Base-by-base conservation (phyloP, 257 asterid species). In the Ehretia macrophylla region DNA sequence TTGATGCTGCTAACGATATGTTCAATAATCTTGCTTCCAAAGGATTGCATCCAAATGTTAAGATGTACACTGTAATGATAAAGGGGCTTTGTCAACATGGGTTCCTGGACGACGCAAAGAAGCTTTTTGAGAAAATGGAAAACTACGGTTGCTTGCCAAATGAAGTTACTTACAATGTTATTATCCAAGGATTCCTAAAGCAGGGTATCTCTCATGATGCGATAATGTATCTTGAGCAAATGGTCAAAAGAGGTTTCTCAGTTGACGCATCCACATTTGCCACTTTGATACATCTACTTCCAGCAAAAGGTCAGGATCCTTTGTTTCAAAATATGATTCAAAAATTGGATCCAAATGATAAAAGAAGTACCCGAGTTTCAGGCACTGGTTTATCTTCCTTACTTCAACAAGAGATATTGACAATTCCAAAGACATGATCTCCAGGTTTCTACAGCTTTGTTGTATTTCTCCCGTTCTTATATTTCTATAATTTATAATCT, bases 41-140 rank as follows among this genome's bases (percentile, higher is more conserved):
- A 27, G 69, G 48, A 0, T 32, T 32, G 14, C 16, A 27, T 19
- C 27, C 54, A 19, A 14, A 27, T 9, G 22, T 50, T 4, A 2
- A 11, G 12, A 17, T 14, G 11, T 50, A 50, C 12, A 50, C 10
- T 50, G 14, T 50, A 3, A 50, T 50, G 22, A 50, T 50, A 17
- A 20, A 11, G 3, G 55, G 55, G 32, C 55, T 50, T 17, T 50
- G 55, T 6, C 55, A 50, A 42, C 5, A 45, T 50, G 73, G 70
- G 11, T 46, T 62, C 50, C 13, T 67, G 1, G 38, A 60, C 12
- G 77, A 72, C 37, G 77, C 72, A 0, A 61, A 56, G 49, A 47
- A 5, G 12, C 47, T 60, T 14, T 16, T 51, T 6, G 23, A 22
- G 8, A 38, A 49, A 50, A 72, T 72, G 69, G 35, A 14, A 45